These are phyloP conservation scores for Paecilomyces fulvus DNA, from an alignment of 2,329 filamentous ascomycete genomes.

Conservation along the genomic window DNA sequence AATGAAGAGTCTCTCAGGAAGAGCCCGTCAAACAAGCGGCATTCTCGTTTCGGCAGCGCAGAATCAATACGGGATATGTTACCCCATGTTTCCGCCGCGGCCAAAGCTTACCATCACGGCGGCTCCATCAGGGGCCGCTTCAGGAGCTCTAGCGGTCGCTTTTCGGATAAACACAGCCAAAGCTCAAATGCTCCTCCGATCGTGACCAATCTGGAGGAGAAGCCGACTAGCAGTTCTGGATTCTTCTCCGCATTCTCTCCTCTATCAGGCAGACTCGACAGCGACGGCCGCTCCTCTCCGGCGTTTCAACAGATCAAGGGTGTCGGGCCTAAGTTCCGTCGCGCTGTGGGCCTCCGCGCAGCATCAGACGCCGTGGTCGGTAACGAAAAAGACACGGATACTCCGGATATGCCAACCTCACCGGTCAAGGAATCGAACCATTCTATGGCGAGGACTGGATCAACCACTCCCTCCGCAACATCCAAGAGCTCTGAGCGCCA, in stretches of 20 bases:
- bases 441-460: constrained; percentile 69
- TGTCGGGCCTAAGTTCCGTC: constrained; percentile 52
- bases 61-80: constrained; percentile 60
- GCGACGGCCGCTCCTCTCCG: constrained; percentile 47
- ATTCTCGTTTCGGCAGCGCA: constrained; percentile 70
- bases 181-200: constrained; percentile 44
- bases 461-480: constrained; percentile 54
- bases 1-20: constrained; percentile 63
- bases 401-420: constrained; percentile 34
- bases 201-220: constrained; percentile 50
- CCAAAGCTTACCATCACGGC: constrained; percentile 66
- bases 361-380: constrained; percentile 66
- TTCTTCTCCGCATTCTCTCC: constrained; percentile 40
- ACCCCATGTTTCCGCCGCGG: constrained; percentile 44
- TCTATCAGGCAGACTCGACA: constrained; percentile 37
- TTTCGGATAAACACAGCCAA: constrained; percentile 31
- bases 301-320: constrained; percentile 44
- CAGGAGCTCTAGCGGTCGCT: constrained; percentile 54
- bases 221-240: constrained; percentile 29
- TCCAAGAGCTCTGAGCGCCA: constrained; percentile 72
- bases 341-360: constrained; percentile 64
- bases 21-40: constrained; percentile 58
- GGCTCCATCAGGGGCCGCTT: constrained; percentile 42
- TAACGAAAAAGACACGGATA: constrained; percentile 42
- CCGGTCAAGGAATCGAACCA: constrained; percentile 46